Evolutionary conservation across 352 stramenopile species (phyloP), one percentile per base, ranked within the genome.

Genomic region (Plasmopara muralis): DNA sequence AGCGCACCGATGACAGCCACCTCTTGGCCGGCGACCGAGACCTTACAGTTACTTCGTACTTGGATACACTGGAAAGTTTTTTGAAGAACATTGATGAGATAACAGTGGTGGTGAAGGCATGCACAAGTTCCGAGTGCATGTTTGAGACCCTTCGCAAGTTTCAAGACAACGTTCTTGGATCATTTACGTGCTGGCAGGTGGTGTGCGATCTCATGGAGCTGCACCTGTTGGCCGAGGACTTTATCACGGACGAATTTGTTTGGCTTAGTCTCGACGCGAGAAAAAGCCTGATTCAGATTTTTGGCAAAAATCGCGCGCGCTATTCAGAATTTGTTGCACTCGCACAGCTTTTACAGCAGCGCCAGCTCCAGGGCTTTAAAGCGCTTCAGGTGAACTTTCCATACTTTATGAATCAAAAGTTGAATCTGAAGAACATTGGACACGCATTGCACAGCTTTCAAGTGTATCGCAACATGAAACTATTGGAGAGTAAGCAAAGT

Each of bases 181-280:
- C 81, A 10, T 92, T 89, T 67, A 92, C 81, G n/a, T 87, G 81
- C 55, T 92, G 81, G 81, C 81, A 92, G 58, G 64, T 92, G 15
- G 74, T 85, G 50, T 86, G 75, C 16, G 81, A 92, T 53, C 50
- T 92, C 34, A 77, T 89, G 58, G 78, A 86, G 49, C 68, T 92
- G 28, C 81, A 87, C 44, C 69, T 89, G 55, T 60, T 92, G 50
- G 35, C 58, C 5, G 63, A 85, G 35, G 63, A 74, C 10, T 74
- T 88, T 14, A 53, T 68, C 20, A 62, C 63, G 33, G 74, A 86
- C 29, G 74, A 89, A n/a, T 92, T 84, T 38, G 77, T 92, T 45
- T 92, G 79, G 78, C 70, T 92, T 12, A 89, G 64, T n/a, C 41
- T 77, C 13, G 77, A 92, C 15, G 81, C 81, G 40, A 84, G 83